Percentiles rank a stretch among this genome's conserved stretches.
Conservation (phyloP, 192 early-diverging fungal genomes). For the Oehlia diaphana region DNA sequence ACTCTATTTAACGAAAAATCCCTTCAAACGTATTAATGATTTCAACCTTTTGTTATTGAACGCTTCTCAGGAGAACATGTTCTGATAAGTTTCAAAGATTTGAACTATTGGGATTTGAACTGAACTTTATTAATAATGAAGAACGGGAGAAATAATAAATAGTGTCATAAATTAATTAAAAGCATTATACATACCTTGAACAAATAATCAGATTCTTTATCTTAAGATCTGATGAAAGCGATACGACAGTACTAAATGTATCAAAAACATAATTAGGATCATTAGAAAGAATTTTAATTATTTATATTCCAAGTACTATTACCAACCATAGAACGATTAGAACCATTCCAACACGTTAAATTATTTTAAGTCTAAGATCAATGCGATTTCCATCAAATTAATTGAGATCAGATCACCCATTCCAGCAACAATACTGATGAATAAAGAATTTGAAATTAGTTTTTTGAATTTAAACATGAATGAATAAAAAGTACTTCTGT, state of each 20-base stretch:
- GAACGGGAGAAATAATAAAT: background rate
- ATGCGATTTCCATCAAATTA: slow-evolving; percentile 3
- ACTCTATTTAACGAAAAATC: no score
- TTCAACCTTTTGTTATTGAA: background rate
- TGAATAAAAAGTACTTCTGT: no score
- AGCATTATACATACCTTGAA: background rate
- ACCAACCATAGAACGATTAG: background rate
- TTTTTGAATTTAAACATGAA: no score
- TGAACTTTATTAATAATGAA: no score
- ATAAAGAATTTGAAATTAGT: background rate
- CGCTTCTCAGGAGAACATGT: background rate
- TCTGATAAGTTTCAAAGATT: background rate
- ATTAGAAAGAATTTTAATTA: no score
- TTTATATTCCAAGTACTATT: background rate
- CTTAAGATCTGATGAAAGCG: background rate
- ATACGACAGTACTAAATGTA: no score
- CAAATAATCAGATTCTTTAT: background rate
- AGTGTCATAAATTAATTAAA: no score
- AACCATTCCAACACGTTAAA: slow-evolving; percentile 2
- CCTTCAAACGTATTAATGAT: no score
- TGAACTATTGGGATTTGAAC: background rate
- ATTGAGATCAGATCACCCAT: slow-evolving; percentile 7
- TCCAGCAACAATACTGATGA: background rate
- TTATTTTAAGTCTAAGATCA: background rate
- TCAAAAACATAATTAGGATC: background rate